Conservation (phyloP, 768 basidiomycete genomes). For the Panaeolus papilionaceus region DNA sequence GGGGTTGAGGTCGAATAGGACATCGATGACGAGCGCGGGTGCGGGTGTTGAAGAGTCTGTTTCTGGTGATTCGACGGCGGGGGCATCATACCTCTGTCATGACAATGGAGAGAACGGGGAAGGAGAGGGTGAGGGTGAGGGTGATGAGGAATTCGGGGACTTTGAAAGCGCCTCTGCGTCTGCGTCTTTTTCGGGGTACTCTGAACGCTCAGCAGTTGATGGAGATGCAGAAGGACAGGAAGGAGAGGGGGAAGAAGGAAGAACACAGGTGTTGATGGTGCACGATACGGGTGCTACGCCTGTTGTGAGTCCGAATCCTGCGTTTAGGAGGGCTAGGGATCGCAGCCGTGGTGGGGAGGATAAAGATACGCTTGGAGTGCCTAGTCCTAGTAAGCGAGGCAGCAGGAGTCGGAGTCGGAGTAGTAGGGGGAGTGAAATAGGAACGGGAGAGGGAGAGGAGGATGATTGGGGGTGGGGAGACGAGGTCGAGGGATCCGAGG, state of each 20-base stretch:
- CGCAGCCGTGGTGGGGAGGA: slow-evolving; percentile 19
- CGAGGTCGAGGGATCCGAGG: no score
- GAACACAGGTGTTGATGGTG: slow-evolving; percentile 44
- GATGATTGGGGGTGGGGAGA: slow-evolving; percentile 16
- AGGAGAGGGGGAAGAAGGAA: slow-evolving; percentile 16
- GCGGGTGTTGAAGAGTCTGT: not conserved
- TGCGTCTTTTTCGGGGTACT: no score
- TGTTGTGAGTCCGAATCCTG: slow-evolving; percentile 55
- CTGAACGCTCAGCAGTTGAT: not conserved
- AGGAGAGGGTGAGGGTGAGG: not conserved
- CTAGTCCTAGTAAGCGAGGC: slow-evolving; percentile 9
- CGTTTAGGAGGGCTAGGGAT: slow-evolving; percentile 40
- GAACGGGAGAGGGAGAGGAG: not conserved
- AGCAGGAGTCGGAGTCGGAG: slow-evolving; percentile 16
- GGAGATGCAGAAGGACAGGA: slow-evolving; percentile 31
- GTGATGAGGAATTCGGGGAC: not conserved
- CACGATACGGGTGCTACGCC: slow-evolving; percentile 57
- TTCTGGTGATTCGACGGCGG: no score
- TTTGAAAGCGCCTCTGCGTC: no score
- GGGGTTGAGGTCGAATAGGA: not conserved
- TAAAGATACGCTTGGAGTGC: slow-evolving; percentile 23
- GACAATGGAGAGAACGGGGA: not conserved
- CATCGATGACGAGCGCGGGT: not conserved
- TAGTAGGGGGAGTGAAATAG: not conserved
- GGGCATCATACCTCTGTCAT: not conserved